Evolutionary conservation across 2,329 filamentous ascomycete species (phyloP), one percentile per base, ranked within the genome.

Genomic region (Scopulariopsis brevicaulis): DNA sequence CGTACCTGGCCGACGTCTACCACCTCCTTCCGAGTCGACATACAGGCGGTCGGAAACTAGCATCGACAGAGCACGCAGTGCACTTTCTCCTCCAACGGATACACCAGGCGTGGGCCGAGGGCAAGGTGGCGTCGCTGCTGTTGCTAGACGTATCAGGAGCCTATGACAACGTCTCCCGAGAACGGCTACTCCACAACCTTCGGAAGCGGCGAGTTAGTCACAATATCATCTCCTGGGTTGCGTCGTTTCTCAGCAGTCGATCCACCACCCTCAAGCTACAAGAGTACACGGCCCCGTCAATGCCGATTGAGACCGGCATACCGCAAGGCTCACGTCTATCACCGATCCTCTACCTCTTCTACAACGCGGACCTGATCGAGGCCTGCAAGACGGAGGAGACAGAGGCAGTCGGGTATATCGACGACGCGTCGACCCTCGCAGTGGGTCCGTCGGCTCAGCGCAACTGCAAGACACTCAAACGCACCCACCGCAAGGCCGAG

Each of bases 271-370:
- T 64, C 2, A 55, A 53, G 34, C 56, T 64, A 35, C 37, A 59
- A 20, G 55, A 63, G 54, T 60, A 59, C 50, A 61, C 55, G 24
- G 54, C 58, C 52, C 54, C 54, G 22, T 58, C 43, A 24, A 56
- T 20, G 15, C 54, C 24, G 22, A 60, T 60, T 20, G 35, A 62
- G 18, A 63, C 59, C 4, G 62, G 65, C 10, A 65, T 66, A 8
- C 63, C 62, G 4, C 60, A 67, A 58, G 63, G 63, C 12, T 67
- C 62, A 1, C 62, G 60, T 11, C 28, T 66, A 1, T 67, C 62
- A 1, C 65, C 62, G 5, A 65, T 68, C 25, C 63, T 66, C 28
- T 68, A 63, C 56, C 60, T 67, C 12, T 60, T 68, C 57, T 68
- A 65, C 35, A 66, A 67, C 34, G 61, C 62, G 28, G 62, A 66